These are phyloP conservation scores for Fusarium sulawesiense DNA, from an alignment of 2,329 filamentous ascomycete genomes.

Conservation along the genomic window DNA sequence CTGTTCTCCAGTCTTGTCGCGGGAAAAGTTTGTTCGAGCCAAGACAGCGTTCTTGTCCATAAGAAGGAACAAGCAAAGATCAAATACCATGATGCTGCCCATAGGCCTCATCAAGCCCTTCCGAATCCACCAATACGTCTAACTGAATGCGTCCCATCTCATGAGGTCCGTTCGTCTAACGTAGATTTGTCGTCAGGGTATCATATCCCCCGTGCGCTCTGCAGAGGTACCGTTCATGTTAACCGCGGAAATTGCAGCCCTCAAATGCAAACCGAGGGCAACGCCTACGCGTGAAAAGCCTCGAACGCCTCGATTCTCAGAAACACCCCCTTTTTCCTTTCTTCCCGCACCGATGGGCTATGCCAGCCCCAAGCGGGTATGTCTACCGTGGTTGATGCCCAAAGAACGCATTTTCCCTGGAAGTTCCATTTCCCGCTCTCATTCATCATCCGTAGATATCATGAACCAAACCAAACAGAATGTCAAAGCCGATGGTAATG, in stretches of 20 bases:
- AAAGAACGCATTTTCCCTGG: constrained; percentile 41
- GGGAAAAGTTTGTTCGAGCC: constrained; percentile 18
- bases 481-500: constrained; percentile 48
- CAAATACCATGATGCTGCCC: constrained; percentile 30
- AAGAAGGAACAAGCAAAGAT: constrained; percentile 23
- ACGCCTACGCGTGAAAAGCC: constrained; percentile 44
- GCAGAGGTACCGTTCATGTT: constrained; percentile 42
- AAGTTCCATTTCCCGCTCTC: constrained; percentile 43
- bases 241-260: constrained; percentile 45
- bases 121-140: constrained; percentile 41
- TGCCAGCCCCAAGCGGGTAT: constrained; percentile 41
- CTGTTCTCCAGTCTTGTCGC: constrained; percentile 29
- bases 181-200: constrained; percentile 53
- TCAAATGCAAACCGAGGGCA: constrained; percentile 44
- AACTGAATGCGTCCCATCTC: constrained; percentile 43
- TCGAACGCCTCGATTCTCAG: constrained; percentile 44
- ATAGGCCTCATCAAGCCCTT: constrained; percentile 20
- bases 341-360: constrained; percentile 39
- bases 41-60: constrained; percentile 24
- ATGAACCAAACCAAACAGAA: constrained; percentile 48
- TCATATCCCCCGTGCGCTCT: constrained; percentile 48
- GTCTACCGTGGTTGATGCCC: constrained; percentile 45
- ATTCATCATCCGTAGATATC: constrained; percentile 48
- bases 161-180: constrained; percentile 50
- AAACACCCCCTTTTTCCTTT: constrained; percentile 27